A percentile compares a stretch with the other conserved stretches of the same genome.
Conservation (phyloP, 108 stramenopile genomes). For the Nitzschia putrida region DNA sequence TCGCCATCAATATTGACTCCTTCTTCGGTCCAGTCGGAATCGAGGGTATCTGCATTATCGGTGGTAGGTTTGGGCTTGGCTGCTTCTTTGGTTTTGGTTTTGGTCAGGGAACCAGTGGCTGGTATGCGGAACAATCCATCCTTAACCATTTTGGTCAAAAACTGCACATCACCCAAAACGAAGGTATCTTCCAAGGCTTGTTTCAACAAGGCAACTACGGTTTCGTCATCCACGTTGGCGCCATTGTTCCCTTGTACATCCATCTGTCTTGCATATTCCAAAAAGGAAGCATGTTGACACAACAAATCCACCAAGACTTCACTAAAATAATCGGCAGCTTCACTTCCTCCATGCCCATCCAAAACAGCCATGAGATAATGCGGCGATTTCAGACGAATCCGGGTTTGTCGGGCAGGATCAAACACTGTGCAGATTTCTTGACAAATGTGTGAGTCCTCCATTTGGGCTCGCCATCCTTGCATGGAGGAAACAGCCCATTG, state of each 20-base stretch:
- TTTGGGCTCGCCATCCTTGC: conserved; percentile 90
- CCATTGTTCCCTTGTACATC: neutral
- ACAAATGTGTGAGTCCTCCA: conserved; percentile 82
- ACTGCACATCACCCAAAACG: conserved; percentile 64
- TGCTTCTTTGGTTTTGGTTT: no score
- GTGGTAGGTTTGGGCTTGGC: no score
- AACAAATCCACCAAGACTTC: conserved; percentile 64
- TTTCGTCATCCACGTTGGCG: conserved; percentile 21
- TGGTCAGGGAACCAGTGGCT: no score
- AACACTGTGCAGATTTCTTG: conserved; percentile 8
- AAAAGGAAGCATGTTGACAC: conserved; percentile 51
- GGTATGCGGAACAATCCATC: neutral
- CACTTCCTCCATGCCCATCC: conserved; percentile 89
- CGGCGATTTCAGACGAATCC: conserved; percentile 24
- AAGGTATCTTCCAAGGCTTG: conserved; percentile 70
- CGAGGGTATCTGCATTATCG: no score
- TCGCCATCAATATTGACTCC: no score
- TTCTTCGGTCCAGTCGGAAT: no score
- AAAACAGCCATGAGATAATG: conserved; percentile 84
- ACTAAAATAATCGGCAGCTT: conserved; percentile 70
- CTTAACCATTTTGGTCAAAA: conserved; percentile 42
- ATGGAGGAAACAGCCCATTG: conserved; percentile 37
- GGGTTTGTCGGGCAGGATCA: conserved; percentile 20
- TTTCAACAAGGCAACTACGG: conserved; percentile 44
- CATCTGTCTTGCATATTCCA: conserved; percentile 46